These are phyloP conservation scores for Suhomyces pyralidae DNA, from an alignment of 805 yeast genomes.

Conservation along the genomic window DNA sequence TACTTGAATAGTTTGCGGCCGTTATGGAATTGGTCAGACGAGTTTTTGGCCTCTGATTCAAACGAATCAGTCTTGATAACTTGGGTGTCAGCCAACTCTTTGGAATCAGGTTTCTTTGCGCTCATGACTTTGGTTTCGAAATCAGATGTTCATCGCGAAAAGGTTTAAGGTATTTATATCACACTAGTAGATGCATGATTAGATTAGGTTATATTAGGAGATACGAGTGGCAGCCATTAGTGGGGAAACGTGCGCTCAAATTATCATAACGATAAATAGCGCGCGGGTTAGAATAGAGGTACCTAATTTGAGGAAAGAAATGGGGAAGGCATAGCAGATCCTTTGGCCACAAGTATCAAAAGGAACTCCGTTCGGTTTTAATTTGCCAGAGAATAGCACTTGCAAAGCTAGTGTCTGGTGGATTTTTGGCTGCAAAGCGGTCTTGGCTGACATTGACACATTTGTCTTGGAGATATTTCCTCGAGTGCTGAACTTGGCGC, in stretches of 20 bases:
- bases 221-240: not conserved
- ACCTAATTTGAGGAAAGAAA: not conserved
- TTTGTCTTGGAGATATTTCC: not conserved
- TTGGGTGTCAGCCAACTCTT: not conserved
- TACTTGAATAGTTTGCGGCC: conserved; percentile 22
- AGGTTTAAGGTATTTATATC: not conserved
- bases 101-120: not conserved
- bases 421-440: not conserved
- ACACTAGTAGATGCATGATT: not conserved
- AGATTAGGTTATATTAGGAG: not conserved
- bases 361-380: not conserved
- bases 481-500: not conserved
- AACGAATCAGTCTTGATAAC: not conserved
- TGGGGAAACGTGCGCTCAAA: not conserved
- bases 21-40: not conserved
- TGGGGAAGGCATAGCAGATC: not conserved
- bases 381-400: not conserved
- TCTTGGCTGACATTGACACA: not conserved
- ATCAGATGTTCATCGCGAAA: not conserved
- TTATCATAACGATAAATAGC: not conserved
- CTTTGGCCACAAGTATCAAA: not conserved
- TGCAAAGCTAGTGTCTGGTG: not conserved
- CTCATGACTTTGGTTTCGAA: not conserved
- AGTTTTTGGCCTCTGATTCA: not conserved
- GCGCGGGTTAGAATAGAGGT: not conserved